These are phyloP conservation scores for Phytopythium delawarense DNA, from an alignment of 352 stramenopile genomes.

Conservation along the genomic window DNA sequence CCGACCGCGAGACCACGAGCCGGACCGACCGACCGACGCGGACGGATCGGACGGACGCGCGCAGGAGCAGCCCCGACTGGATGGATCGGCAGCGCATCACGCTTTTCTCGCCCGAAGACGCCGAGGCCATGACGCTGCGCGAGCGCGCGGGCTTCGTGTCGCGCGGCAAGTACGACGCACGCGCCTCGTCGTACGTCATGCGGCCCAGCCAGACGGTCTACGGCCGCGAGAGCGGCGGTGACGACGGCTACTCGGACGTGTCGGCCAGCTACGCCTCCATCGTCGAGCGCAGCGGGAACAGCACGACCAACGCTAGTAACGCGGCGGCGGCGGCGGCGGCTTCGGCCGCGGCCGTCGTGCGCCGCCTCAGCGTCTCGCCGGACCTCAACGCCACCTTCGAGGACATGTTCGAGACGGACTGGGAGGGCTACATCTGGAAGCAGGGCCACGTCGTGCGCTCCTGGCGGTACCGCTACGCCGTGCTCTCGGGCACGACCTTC, in stretches of 20 bases:
- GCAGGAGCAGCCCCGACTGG: not conserved
- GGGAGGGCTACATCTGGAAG: slow-evolving; percentile 88
- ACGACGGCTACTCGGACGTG: slow-evolving; percentile 55
- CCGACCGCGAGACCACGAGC: no score
- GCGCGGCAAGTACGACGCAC: slow-evolving; percentile 29
- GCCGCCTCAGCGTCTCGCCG: slow-evolving; percentile 59
- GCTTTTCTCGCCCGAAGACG: slow-evolving; percentile 67
- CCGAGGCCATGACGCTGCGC: slow-evolving; percentile 62
- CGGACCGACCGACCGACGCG: not conserved
- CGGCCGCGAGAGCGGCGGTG: slow-evolving; percentile 32
- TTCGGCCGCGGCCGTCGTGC: slow-evolving; percentile 12
- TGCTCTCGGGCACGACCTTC: slow-evolving; percentile 76
- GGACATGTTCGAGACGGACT: slow-evolving; percentile 85
- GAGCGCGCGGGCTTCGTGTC: slow-evolving; percentile 42
- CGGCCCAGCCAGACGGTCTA: slow-evolving; percentile 69
- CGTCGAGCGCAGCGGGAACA: slow-evolving; percentile 40
- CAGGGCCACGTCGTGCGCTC: slow-evolving; percentile 84
- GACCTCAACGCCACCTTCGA: slow-evolving; percentile 73
- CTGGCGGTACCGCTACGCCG: slow-evolving; percentile 80
- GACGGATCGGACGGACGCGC: not conserved
- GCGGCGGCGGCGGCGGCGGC: slow-evolving; percentile 7
- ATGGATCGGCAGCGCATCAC: slow-evolving; percentile 66
- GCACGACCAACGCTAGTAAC: slow-evolving; percentile 13
- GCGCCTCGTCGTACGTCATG: slow-evolving; percentile 43
- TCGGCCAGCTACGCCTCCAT: slow-evolving; percentile 48